Conservation (phyloP, 345 rosid genomes). For the Euphorbia pulcherrima region DNA sequence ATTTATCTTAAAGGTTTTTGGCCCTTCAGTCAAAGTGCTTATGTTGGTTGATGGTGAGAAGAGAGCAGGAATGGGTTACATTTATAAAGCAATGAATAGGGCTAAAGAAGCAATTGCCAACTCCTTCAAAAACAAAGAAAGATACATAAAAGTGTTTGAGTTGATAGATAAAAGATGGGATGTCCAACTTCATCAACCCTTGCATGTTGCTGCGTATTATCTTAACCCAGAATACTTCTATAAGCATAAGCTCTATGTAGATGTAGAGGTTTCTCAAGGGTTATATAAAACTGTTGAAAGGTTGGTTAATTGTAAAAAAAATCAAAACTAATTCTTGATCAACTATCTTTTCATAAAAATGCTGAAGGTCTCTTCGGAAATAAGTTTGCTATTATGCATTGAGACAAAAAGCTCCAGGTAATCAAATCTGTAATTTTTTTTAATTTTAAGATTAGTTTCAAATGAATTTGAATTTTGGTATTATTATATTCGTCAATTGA, state of each 20-base stretch:
- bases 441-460: too few relatives aligned
- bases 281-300: background rate
- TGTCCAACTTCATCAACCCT: slow-evolving; percentile 1
- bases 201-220: too few relatives aligned
- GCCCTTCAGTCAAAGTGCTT: slow-evolving; percentile 15
- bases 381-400: background rate
- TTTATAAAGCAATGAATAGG: slow-evolving; percentile 23
- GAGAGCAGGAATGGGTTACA: slow-evolving; percentile 16
- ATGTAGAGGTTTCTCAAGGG: background rate
- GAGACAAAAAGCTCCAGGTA: background rate
- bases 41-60: slow-evolving; percentile 16
- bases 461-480: too few relatives aligned
- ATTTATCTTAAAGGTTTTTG: background rate
- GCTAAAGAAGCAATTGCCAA: too few relatives aligned
- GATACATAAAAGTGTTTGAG: background rate
- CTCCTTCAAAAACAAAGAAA: too few relatives aligned
- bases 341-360: background rate
- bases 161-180: slow-evolving; percentile 22
- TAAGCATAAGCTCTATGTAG: background rate
- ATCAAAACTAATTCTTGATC: background rate
- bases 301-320: background rate
- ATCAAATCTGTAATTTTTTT: too few relatives aligned
- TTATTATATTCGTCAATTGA: too few relatives aligned
- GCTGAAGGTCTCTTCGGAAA: background rate
- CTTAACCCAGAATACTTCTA: slow-evolving; percentile 1